phyloP scores from a whole-genome alignment of 176 grass and related monocot species.

The Raddia distichophylla region DNA sequence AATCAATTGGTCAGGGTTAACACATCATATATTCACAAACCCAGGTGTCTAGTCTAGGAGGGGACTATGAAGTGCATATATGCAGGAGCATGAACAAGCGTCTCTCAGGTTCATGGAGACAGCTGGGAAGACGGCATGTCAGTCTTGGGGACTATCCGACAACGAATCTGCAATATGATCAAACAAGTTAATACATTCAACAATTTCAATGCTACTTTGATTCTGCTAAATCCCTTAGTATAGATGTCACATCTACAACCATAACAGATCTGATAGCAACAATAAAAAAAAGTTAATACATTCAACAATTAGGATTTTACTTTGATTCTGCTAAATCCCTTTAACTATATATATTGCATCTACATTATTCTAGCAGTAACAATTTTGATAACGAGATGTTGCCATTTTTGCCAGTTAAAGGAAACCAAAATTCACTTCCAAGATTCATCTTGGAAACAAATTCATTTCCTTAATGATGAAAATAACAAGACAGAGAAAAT shows the following conservation, averaged over 20 bases:
- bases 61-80: not conserved
- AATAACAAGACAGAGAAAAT: not conserved
- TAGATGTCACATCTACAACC: not conserved
- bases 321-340: not conserved
- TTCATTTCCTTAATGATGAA: not conserved
- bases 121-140: not conserved
- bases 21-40: conserved; percentile 36
- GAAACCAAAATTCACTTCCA: conserved; percentile 15
- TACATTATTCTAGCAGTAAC: not conserved
- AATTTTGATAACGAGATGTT: not conserved
- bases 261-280: not conserved
- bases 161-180: conserved; percentile 30
- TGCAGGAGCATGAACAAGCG: conserved; percentile 8
- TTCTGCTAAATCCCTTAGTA: not conserved
- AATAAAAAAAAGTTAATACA: conserved; percentile 10
- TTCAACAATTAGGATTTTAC: not conserved
- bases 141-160: not conserved
- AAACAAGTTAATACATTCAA: conserved; percentile 21
- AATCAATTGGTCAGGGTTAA: conserved; percentile 20
- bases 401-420: not conserved
- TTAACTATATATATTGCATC: not conserved
- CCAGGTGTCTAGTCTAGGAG: not conserved
- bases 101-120: not conserved
- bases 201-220: not conserved
- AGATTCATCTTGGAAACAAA: not conserved